Percentiles rank a stretch among this genome's conserved stretches.
Conservation (phyloP, 2,329 filamentous ascomycete species). For the Epichloe elymi region DNA sequence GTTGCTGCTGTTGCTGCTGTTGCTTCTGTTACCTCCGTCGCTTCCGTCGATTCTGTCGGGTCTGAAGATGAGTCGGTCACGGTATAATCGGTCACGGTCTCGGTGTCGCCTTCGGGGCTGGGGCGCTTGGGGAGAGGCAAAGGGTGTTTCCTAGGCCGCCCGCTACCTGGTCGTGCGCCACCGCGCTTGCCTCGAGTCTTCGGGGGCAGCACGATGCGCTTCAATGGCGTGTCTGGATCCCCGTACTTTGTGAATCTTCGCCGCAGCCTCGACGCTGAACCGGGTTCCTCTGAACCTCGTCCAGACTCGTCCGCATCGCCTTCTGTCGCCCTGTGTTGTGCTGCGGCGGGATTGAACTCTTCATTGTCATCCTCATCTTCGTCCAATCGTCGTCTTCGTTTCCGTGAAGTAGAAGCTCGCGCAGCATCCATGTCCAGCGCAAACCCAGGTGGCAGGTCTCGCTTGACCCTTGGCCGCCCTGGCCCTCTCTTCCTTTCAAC, state of each 20-base stretch:
- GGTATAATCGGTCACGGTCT: too few species aligned
- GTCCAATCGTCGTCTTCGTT: slow-evolving; percentile 16
- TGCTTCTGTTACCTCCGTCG: too few species aligned
- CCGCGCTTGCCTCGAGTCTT: slow-evolving; percentile 24
- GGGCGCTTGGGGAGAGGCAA: slow-evolving; percentile 9
- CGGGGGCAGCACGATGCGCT: slow-evolving; percentile 16
- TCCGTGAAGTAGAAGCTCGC: slow-evolving; percentile 9
- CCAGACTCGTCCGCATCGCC: slow-evolving; percentile 13
- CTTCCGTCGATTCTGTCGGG: too few species aligned
- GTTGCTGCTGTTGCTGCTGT: neutral
- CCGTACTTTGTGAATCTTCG: slow-evolving; percentile 10
- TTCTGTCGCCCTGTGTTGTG: slow-evolving; percentile 10
- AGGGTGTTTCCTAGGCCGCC: slow-evolving; percentile 26
- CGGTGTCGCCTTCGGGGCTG: too few species aligned
- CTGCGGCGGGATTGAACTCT: slow-evolving; percentile 17
- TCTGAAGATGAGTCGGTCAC: too few species aligned
- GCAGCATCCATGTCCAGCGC: slow-evolving; percentile 7
- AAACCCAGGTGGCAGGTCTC: slow-evolving; percentile 9
- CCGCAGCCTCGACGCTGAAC: slow-evolving; percentile 14
- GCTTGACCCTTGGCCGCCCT: slow-evolving; percentile 6
- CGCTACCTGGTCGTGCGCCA: slow-evolving; percentile 25
- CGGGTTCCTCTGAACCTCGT: slow-evolving; percentile 13
- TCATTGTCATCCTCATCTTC: slow-evolving; percentile 19
- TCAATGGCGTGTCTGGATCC: slow-evolving; percentile 7
- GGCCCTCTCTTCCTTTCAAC: slow-evolving; percentile 14